Evolutionary conservation across 2,329 filamentous ascomycete genomes (phyloP).

Genomic region (Arthrobotrys sphaeroides): DNA sequence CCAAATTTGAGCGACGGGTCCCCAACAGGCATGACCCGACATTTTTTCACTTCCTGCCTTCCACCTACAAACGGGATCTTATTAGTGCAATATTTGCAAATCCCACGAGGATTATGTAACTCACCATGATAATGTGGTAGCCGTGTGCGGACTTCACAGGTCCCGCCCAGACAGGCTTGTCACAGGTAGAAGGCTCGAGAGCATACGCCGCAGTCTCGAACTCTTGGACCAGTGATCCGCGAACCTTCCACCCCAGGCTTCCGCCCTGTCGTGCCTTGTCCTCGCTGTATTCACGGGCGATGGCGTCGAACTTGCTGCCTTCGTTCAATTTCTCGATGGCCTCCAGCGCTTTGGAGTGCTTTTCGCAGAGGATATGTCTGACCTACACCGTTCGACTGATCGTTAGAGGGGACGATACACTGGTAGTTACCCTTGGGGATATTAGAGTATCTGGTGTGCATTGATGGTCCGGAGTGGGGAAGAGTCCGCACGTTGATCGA

Average conservation of each 20-base stretch:
- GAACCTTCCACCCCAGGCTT: constrained; percentile 57
- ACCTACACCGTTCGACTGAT: constrained; percentile 11
- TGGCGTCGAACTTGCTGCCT: constrained; percentile 57
- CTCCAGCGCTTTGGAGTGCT: constrained; percentile 56
- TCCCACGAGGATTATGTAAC: constrained; percentile 9
- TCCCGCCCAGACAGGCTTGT: constrained; percentile 57
- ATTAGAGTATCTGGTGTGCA: neutral
- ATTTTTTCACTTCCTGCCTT: constrained; percentile 47
- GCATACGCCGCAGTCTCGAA: constrained; percentile 57
- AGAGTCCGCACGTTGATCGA: constrained; percentile 55
- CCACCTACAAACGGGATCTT: constrained; percentile 35
- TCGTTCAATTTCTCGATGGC: constrained; percentile 56
- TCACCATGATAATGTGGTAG: constrained; percentile 54
- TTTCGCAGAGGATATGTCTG: constrained; percentile 58
- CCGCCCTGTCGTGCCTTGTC: constrained; percentile 58
- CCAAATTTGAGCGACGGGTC: constrained; percentile 5
- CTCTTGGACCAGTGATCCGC: constrained; percentile 56
- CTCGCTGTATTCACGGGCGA: constrained; percentile 57
- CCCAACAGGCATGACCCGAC: neutral
- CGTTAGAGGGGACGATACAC: neutral
- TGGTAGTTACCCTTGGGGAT: too few relatives aligned
- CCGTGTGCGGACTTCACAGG: constrained; percentile 57
- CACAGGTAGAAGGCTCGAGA: constrained; percentile 55
- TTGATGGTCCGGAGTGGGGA: neutral
- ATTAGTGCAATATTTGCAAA: constrained; percentile 28